Evolutionary conservation across 805 yeast genomes (phyloP), one percentile per base, ranked within the genome.

Genomic region (Monosporozyma aerobia): DNA sequence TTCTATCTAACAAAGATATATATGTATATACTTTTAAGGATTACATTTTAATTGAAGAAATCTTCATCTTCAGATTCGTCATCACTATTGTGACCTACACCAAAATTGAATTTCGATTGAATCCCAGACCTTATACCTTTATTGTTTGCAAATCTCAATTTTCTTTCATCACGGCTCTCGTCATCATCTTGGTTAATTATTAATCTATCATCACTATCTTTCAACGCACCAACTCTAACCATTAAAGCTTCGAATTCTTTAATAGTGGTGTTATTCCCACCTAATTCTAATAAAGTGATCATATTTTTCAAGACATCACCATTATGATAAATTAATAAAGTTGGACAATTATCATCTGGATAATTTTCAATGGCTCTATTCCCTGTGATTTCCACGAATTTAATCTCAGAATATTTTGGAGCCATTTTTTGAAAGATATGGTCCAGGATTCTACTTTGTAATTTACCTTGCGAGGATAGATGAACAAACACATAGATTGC

Each of bases 331-430:
- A 94, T 79, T 49, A 94, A 75, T 7, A 94, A 72, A 0, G 99
- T 94, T 2, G 99, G 99, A 61, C 96, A 86, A 72, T 88, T 90
- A 33, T 77, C 67, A 27, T 87, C 92, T 1, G 99, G 97, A 67
- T 90, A 94, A 63, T 84, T 83, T 63, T 92, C 98, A 57, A 90
- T 85, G 50, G 97, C 96, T 68, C 97, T 81, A 54, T 80, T 77
- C 25, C 87, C 96, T n/a, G 87, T 84, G 48, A 94, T 94, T 60
- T 94, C 97, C 44, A 89, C 92, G 64, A 94, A 87, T 69, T 94
- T 94, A 59, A 92, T 70, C 63, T 94, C 96, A 23, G 80, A 78
- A 65, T 80, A 92, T 61, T 80, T 84, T 1, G 70, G 63, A 0
- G 98, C 94, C 14, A 81, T 65, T 14, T 75, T 69, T 10, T 64